These are phyloP conservation scores for Monosporozyma solicola DNA, from an alignment of 805 yeast species.

Conservation along the genomic window DNA sequence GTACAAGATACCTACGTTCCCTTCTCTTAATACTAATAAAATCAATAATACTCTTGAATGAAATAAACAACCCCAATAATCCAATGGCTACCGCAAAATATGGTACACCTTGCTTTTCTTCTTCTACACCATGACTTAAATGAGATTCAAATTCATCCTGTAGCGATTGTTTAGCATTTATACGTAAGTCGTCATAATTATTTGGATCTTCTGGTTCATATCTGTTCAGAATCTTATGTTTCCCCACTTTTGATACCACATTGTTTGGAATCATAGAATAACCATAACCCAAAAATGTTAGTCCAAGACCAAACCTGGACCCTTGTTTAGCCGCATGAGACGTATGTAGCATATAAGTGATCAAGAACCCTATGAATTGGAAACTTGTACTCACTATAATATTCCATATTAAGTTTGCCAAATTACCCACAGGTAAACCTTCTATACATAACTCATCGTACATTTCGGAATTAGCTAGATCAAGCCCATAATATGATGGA, in stretches of 20 bases:
- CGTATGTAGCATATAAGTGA: constrained; percentile 86
- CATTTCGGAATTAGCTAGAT: constrained; percentile 49
- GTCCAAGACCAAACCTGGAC: constrained; percentile 82
- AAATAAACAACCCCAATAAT: constrained; percentile 56
- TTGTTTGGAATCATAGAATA: constrained; percentile 44
- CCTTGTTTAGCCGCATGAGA: constrained; percentile 97
- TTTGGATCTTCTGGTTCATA: constrained; percentile 53
- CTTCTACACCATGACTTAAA: constrained; percentile 26
- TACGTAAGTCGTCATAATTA: constrained; percentile 37
- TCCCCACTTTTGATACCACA: constrained; percentile 26
- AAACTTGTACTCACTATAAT: constrained; percentile 80
- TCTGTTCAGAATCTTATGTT: constrained; percentile 28
- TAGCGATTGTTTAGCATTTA: constrained; percentile 16
- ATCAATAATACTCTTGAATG: constrained; percentile 60
- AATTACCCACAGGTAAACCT: constrained; percentile 89
- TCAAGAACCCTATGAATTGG: constrained; percentile 85
- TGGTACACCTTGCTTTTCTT: constrained; percentile 34
- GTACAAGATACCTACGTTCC: constrained; percentile 40
- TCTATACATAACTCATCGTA: constrained; percentile 89
- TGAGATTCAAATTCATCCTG: constrained; percentile 25
- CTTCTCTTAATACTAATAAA: constrained; percentile 67
- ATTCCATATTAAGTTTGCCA: constrained; percentile 88
- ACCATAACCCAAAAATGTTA: constrained; percentile 70
- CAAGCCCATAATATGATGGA: constrained; percentile 94
- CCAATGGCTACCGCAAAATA: constrained; percentile 55